Percentiles rank a stretch among this genome's conserved stretches.
phyloP scores from a whole-genome alignment of 192 early-diverging fungal species.

The Helicostylum pulchrum region DNA sequence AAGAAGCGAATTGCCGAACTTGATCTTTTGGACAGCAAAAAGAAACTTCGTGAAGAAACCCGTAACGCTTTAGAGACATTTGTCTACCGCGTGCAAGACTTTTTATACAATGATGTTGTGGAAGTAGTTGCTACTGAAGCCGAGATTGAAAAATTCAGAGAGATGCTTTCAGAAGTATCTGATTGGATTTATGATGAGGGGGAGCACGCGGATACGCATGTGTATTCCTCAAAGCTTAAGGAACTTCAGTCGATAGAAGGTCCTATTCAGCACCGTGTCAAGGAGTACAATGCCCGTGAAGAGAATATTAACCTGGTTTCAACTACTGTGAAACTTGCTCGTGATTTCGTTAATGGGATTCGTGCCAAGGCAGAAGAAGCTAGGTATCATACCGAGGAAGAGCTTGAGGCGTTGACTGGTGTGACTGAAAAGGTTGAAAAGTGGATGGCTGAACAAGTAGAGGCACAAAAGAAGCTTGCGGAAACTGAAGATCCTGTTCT shows the following conservation, averaged over 20 bases:
- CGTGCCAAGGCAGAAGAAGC: conserved; percentile 46
- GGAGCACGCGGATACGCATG: conserved; percentile 64
- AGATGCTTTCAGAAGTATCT: conserved; percentile 52
- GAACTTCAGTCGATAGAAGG: conserved; percentile 46
- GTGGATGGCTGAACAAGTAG: conserved; percentile 65
- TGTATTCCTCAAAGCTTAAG: conserved; percentile 53
- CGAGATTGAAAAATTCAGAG: conserved; percentile 63
- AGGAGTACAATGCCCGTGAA: conserved; percentile 44
- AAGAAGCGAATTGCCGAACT: conserved; percentile 44
- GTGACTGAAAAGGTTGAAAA: conserved; percentile 51
- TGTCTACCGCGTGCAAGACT: conserved; percentile 82
- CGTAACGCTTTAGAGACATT: conserved; percentile 87
- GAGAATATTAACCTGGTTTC: conserved; percentile 40
- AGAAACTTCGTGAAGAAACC: conserved; percentile 75
- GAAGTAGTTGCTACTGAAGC: conserved; percentile 64
- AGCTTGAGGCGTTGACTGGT: conserved; percentile 49
- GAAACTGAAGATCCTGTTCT: conserved; percentile 66
- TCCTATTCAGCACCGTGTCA: conserved; percentile 44
- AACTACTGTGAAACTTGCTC: conserved; percentile 33
- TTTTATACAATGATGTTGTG: conserved; percentile 74
- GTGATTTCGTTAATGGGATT: conserved; percentile 44
- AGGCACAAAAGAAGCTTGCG: conserved; percentile 55
- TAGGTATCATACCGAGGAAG: conserved; percentile 53
- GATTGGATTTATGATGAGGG: conserved; percentile 89
- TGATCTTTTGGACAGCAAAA: conserved; percentile 70